These are phyloP conservation scores for Anaeromyces robustus DNA, from an alignment of 192 early-diverging fungal species.

Conservation along the genomic window DNA sequence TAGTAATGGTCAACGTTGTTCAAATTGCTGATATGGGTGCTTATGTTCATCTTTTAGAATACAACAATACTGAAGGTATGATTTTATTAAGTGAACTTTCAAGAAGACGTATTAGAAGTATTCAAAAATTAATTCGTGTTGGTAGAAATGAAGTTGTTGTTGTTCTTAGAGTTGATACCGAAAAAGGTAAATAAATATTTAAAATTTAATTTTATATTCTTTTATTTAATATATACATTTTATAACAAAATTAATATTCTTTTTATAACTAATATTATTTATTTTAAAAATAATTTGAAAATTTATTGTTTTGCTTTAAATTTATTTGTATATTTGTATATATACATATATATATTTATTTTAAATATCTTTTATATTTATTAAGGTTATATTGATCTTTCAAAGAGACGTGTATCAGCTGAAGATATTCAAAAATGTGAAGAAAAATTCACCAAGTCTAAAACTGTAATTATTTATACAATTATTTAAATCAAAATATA, in stretches of 20 bases:
- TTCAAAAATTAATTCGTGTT: constrained; percentile 87
- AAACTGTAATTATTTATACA: constrained; percentile 37
- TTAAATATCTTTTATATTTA: too few species aligned
- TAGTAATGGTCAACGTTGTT: constrained; percentile 93
- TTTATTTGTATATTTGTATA: too few species aligned
- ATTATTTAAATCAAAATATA: too few species aligned
- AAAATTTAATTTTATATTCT: neutral
- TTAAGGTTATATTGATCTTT: constrained; percentile 94
- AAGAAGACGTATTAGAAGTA: constrained; percentile 84
- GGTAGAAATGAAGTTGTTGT: constrained; percentile 85
- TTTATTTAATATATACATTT: too few species aligned
- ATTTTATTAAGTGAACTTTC: constrained; percentile 86
- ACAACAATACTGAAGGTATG: constrained; percentile 96
- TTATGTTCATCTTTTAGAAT: constrained; percentile 43
- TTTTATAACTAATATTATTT: too few species aligned
- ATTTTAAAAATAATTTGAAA: too few species aligned
- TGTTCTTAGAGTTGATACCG: constrained; percentile 88
- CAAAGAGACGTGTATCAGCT: constrained; percentile 77
- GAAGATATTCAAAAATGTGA: constrained; percentile 83
- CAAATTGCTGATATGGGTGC: constrained; percentile 77
- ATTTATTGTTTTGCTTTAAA: too few species aligned
- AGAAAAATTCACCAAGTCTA: constrained; percentile 87
- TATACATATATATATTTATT: too few species aligned
- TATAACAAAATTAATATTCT: too few species aligned
- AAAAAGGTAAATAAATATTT: constrained; percentile 51